A percentile compares a stretch with the other conserved stretches of the same genome.
Evolutionary conservation across 257 asterid species (phyloP).

Genomic region (Salvia hispanica): DNA sequence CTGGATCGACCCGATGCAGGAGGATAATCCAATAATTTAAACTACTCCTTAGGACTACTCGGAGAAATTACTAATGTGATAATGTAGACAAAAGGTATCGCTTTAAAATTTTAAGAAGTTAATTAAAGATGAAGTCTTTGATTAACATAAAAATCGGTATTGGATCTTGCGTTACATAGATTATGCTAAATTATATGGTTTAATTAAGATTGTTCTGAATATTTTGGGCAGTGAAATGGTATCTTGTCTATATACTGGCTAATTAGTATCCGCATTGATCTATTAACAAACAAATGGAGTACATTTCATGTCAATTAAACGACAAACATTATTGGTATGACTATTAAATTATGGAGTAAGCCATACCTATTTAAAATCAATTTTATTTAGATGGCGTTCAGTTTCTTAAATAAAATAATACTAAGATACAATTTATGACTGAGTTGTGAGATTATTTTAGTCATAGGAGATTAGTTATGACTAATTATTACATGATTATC

Average conservation of each 20-base stretch:
- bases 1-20: constrained; percentile 29
- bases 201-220: constrained; percentile 21
- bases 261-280: constrained; percentile 5
- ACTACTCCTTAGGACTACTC: constrained; percentile 6
- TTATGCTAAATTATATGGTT: constrained; percentile 18
- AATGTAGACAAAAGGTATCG: constrained; percentile 35
- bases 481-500: too few species aligned
- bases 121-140: constrained; percentile 11
- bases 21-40: constrained; percentile 22
- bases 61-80: constrained; percentile 29
- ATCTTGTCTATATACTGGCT: constrained; percentile 29
- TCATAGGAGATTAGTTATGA: too few species aligned
- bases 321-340: too few species aligned
- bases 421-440: too few species aligned
- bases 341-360: too few species aligned
- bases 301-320: too few species aligned
- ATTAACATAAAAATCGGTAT: constrained; percentile 37
- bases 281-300: constrained; percentile 11
- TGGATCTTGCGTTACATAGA: constrained; percentile 60
- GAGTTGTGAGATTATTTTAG: too few species aligned
- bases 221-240: constrained; percentile 40
- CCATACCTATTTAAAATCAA: too few species aligned
- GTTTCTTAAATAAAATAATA: too few species aligned
- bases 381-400: too few species aligned
- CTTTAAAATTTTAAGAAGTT: constrained; percentile 5